Conservation (phyloP, 768 basidiomycete genomes). For the Pleurotus tuber-regium region DNA sequence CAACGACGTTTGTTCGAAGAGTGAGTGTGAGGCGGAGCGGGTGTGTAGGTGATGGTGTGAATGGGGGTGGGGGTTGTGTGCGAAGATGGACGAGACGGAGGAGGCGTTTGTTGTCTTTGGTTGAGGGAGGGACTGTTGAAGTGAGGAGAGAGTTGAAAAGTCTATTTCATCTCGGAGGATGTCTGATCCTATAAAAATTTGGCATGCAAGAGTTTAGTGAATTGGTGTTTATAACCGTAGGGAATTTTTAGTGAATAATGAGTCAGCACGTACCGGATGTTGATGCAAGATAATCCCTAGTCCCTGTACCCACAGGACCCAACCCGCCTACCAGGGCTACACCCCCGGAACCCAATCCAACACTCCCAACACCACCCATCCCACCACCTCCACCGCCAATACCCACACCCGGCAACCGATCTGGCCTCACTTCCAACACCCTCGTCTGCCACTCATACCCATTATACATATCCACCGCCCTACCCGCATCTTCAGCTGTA, state of each 20-base stretch:
- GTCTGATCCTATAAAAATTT: not conserved
- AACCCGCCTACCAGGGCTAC: not conserved
- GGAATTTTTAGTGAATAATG: too few relatives aligned
- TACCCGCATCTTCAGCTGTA: slow-evolving; percentile 89
- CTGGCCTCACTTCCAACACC: slow-evolving; percentile 86
- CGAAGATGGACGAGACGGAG: not conserved
- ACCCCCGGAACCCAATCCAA: not conserved
- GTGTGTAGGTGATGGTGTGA: not conserved
- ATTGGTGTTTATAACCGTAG: too few relatives aligned
- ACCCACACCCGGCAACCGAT: slow-evolving; percentile 81
- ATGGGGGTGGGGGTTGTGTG: too few relatives aligned
- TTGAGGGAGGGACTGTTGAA: not conserved
- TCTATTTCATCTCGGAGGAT: slow-evolving; percentile 1
- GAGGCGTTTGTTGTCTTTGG: not conserved
- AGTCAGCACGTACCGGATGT: not conserved
- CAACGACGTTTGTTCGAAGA: not conserved
- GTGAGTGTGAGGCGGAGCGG: not conserved
- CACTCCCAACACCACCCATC: not conserved
- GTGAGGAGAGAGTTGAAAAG: not conserved
- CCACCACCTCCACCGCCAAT: not conserved
- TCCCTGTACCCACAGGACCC: not conserved
- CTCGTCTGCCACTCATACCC: slow-evolving; percentile 97
- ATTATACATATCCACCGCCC: slow-evolving; percentile 95
- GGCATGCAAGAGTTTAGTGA: not conserved
- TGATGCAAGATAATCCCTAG: not conserved